A percentile compares a stretch with the other conserved stretches of the same genome.
phyloP scores from a whole-genome alignment of 805 yeast species.

The Ascoidea tarda region DNA sequence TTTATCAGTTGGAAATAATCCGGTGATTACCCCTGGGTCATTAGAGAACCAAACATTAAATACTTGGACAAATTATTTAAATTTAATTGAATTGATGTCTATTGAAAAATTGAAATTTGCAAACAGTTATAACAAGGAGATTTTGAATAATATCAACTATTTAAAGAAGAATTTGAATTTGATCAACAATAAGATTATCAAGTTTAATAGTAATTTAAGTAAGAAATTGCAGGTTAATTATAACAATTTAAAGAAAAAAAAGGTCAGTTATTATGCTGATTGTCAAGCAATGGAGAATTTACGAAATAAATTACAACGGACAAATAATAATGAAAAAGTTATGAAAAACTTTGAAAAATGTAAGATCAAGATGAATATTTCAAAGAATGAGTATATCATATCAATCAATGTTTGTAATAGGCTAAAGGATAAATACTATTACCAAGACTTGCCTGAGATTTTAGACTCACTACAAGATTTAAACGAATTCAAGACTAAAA shows the following conservation, averaged over 20 bases:
- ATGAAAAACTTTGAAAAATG: slow-evolving; percentile 37
- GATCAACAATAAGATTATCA: not conserved
- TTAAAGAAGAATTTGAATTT: not conserved
- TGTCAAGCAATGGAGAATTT: slow-evolving; percentile 74
- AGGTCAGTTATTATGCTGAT: slow-evolving; percentile 64
- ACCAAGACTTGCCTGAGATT: slow-evolving; percentile 86
- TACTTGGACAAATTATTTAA: slow-evolving; percentile 79
- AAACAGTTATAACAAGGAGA: slow-evolving; percentile 40
- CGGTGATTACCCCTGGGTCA: slow-evolving; percentile 89
- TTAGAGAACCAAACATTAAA: slow-evolving; percentile 77
- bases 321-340: slow-evolving; percentile 27
- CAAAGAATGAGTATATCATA: slow-evolving; percentile 76
- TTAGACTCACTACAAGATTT: slow-evolving; percentile 75
- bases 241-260: slow-evolving; percentile 45
- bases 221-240: slow-evolving; percentile 24
- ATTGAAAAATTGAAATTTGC: slow-evolving; percentile 48
- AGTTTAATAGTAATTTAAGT: slow-evolving; percentile 1
- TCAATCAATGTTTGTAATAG: slow-evolving; percentile 78
- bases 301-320: slow-evolving; percentile 53
- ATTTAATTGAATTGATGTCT: slow-evolving; percentile 72
- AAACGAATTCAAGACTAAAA: slow-evolving; percentile 62
- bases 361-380: slow-evolving; percentile 69
- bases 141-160: slow-evolving; percentile 15
- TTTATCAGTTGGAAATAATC: slow-evolving; percentile 82
- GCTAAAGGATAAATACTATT: slow-evolving; percentile 81